Percentiles rank a stretch among this genome's conserved stretches.
Evolutionary conservation across 2,329 filamentous ascomycete genomes (phyloP).

Genomic region (Nothophoma quercina): DNA sequence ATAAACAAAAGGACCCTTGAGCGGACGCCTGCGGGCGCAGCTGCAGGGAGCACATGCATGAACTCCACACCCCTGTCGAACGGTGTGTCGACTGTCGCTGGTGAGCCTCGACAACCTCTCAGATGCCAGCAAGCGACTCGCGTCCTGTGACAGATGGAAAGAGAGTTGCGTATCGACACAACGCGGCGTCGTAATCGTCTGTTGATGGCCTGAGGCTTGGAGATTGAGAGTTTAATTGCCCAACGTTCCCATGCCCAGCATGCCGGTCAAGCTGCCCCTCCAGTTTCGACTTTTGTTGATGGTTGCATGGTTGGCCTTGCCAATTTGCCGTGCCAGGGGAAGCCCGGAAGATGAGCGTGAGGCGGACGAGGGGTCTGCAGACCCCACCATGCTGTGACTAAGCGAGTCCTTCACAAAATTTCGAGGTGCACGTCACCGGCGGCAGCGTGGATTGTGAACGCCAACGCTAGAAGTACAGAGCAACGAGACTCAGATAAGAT

Average conservation of each 20-base stretch:
- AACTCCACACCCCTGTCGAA: constrained; percentile 5
- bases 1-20: background rate
- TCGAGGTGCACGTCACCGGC: constrained; percentile 9
- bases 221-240: constrained; percentile 1
- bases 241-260: background rate
- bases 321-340: background rate
- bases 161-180: background rate
- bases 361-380: background rate
- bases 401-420: constrained; percentile 32
- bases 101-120: background rate
- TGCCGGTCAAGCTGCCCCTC: constrained; percentile 4
- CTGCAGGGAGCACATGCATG: constrained; percentile 14
- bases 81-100: constrained; percentile 3
- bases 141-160: background rate
- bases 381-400: constrained; percentile 32
- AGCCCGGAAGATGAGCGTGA: constrained; percentile 4
- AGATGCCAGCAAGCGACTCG: background rate
- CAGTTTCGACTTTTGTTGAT: constrained; percentile 9
- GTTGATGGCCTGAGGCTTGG: background rate
- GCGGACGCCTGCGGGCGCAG: constrained; percentile 11
- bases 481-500: constrained; percentile 17
- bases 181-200: background rate
- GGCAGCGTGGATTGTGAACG: background rate
- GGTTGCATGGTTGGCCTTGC: constrained; percentile 12
- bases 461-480: background rate